Conservation (phyloP, 495 filamentous ascomycete genomes). For the Neurospora sp. region DNA sequence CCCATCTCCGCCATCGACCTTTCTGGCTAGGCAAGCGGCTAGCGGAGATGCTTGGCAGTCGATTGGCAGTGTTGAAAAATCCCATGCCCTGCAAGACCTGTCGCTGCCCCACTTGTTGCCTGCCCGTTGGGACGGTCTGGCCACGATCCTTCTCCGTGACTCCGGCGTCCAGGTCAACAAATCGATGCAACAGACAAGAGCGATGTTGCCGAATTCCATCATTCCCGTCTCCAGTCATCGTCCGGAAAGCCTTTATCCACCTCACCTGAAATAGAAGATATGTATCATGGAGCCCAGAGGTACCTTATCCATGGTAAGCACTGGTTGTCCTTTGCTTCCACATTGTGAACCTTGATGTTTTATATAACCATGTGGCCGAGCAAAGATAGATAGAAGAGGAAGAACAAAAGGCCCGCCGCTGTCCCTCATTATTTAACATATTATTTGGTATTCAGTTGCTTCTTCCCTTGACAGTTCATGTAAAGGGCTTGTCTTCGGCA, state of each 20-base stretch:
- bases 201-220: background rate
- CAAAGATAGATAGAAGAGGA: background rate
- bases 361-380: background rate
- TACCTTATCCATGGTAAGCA: background rate
- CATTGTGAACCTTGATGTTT: background rate
- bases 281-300: too few species aligned
- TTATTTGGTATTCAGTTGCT: background rate
- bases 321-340: background rate
- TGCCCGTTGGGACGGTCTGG: background rate
- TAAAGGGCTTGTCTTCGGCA: background rate
- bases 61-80: background rate
- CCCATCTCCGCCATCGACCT: background rate
- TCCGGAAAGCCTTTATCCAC: background rate
- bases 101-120: background rate
- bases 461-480: background rate
- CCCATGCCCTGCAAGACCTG: background rate
- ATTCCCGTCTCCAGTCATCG: background rate
- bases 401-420: background rate
- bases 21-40: background rate
- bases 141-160: background rate
- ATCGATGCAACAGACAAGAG: background rate
- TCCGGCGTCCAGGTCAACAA: background rate
- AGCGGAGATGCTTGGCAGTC: background rate
- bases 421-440: background rate
- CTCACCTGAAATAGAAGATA: background rate